Percentiles rank a stretch among this genome's conserved stretches.
Evolutionary conservation across 495 filamentous ascomycete genomes (phyloP).

Genomic region (Trichoderma virens): DNA sequence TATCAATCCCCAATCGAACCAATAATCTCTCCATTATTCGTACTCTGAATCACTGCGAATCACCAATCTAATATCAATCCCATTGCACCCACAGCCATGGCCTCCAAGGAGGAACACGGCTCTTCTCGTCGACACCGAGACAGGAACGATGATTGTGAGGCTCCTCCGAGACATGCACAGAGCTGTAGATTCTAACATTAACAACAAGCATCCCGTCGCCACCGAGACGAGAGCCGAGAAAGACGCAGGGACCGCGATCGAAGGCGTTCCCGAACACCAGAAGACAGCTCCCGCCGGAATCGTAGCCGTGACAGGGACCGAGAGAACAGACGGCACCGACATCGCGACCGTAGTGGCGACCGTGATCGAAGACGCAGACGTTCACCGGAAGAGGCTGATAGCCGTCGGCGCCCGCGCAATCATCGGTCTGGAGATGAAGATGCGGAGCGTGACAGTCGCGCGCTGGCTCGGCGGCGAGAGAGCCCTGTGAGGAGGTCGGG

Average conservation of each 20-base stretch:
- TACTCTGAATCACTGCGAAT: no score
- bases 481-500: conserved; percentile 35
- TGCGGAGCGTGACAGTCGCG: conserved; percentile 10
- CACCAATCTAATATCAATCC: no score
- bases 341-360: conserved; percentile 7
- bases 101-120: background rate
- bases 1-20: background rate
- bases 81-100: background rate
- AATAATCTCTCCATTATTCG: background rate
- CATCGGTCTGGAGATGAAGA: conserved; percentile 12
- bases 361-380: conserved; percentile 12
- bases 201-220: background rate
- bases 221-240: conserved; percentile 1
- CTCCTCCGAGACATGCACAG: background rate
- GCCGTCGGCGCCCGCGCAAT: background rate
- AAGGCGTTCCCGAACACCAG: conserved; percentile 4
- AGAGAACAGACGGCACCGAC: background rate
- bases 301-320: conserved; percentile 9
- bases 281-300: background rate
- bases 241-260: background rate
- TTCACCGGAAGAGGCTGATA: background rate
- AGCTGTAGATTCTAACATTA: background rate
- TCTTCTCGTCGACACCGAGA: background rate
- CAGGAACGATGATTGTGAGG: background rate
- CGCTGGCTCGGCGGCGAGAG: conserved; percentile 13